These are phyloP conservation scores for Blastocystis hominis DNA, from an alignment of 352 stramenopile genomes.

Conservation along the genomic window DNA sequence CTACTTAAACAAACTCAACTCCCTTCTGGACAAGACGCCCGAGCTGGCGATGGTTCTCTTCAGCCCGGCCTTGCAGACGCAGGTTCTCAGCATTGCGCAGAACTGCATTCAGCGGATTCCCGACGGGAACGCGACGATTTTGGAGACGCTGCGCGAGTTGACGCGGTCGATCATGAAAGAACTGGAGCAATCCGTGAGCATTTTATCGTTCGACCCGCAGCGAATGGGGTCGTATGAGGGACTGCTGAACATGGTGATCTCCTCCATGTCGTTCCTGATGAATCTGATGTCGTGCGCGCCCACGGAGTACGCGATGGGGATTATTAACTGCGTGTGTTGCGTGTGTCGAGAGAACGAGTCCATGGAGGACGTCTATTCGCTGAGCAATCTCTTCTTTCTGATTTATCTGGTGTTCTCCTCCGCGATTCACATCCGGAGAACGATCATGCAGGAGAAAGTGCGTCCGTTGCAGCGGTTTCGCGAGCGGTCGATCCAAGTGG, in stretches of 20 bases:
- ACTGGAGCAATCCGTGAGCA: neutral
- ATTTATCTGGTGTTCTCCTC: constrained; percentile 4
- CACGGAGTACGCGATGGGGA: neutral
- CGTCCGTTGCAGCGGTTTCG: neutral
- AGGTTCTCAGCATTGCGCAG: neutral
- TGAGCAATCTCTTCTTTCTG: neutral
- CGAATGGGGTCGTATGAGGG: neutral
- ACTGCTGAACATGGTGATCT: neutral
- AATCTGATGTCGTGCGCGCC: neutral
- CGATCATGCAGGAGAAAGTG: neutral
- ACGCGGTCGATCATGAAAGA: neutral
- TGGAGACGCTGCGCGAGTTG: neutral
- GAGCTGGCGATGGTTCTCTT: neutral
- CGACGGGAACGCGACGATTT: neutral
- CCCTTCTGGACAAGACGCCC: neutral
- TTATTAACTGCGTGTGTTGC: neutral
- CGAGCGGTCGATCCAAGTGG: neutral
- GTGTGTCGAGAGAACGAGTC: neutral
- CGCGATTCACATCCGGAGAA: neutral
- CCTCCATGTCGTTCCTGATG: neutral
- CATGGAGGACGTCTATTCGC: neutral
- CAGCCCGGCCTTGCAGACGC: neutral
- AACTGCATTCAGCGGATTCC: neutral
- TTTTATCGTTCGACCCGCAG: neutral
- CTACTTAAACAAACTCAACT: constrained; percentile 20